Percentiles rank a stretch among this genome's conserved stretches.
These are phyloP conservation scores for Colletotrichum truncatum DNA, from an alignment of 2,329 filamentous ascomycete genomes.

Conservation along the genomic window DNA sequence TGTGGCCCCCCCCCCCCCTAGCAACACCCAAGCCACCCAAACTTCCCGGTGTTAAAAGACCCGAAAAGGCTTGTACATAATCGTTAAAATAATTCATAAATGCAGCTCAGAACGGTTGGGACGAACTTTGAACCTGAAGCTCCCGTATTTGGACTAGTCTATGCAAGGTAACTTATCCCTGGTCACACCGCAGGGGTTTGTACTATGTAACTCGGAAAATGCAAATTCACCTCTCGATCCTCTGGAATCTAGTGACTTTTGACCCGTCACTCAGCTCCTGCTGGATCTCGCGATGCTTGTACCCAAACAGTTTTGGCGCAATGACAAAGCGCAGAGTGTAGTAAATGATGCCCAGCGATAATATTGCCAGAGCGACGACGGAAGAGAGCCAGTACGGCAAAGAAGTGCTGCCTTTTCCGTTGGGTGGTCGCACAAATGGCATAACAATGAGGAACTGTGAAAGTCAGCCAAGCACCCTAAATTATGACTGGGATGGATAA, in stretches of 20 bases:
- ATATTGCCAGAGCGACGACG: slow-evolving; percentile 11
- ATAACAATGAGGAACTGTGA: slow-evolving; percentile 20
- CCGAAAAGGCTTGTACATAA: too few relatives aligned
- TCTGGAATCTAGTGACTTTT: slow-evolving; percentile 19
- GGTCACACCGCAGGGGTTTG: too few relatives aligned
- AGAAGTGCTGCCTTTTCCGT: slow-evolving; percentile 23
- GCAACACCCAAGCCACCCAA: too few relatives aligned
- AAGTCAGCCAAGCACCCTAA: background rate
- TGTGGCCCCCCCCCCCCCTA: too few relatives aligned
- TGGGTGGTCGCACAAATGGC: slow-evolving; percentile 19
- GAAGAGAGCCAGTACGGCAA: slow-evolving; percentile 26
- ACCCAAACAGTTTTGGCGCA: slow-evolving; percentile 1
- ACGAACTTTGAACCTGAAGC: too few relatives aligned
- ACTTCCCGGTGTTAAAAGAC: too few relatives aligned
- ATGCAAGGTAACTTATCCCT: too few relatives aligned
- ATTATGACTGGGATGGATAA: too few relatives aligned
- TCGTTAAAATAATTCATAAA: too few relatives aligned
- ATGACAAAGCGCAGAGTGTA: slow-evolving; percentile 8
- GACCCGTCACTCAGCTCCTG: slow-evolving; percentile 26
- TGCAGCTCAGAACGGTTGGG: too few relatives aligned
- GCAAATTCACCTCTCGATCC: background rate
- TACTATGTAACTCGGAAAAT: background rate
- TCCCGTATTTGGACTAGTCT: too few relatives aligned
- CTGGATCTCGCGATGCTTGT: slow-evolving; percentile 9
- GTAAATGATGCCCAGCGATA: slow-evolving; percentile 17